Evolutionary conservation across 345 rosid species (phyloP).

Genomic region (Acer saccharum): DNA sequence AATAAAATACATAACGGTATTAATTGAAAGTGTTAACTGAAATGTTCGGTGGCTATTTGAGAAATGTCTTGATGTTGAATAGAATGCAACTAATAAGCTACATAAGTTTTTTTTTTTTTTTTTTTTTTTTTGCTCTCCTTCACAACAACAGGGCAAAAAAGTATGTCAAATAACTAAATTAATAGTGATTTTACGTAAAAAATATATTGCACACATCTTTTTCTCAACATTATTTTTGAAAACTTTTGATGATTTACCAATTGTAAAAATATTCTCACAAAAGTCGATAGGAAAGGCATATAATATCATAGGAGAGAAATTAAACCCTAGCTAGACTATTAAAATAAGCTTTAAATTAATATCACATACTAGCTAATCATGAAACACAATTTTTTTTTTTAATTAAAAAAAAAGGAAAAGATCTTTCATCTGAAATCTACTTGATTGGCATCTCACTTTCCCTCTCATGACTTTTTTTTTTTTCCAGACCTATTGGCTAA

Average conservation of each 20-base stretch:
- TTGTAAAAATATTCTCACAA: constrained; percentile 13
- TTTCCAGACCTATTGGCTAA: constrained; percentile 14
- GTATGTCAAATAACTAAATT: too few species aligned
- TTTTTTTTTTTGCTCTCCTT: too few species aligned
- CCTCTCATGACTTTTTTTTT: constrained; percentile 22
- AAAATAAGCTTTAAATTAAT: constrained; percentile 10
- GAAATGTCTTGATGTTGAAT: too few species aligned
- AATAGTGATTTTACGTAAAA: too few species aligned
- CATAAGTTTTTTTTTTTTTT: too few species aligned
- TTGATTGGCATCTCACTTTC: constrained; percentile 17
- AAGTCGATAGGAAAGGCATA: constrained; percentile 2
- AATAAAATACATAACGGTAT: too few species aligned
- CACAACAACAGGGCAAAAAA: too few species aligned
- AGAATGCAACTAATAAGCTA: too few species aligned
- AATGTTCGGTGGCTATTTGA: too few species aligned
- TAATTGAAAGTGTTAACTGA: too few species aligned
- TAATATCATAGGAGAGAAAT: neutral
- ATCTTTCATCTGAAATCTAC: constrained; percentile 20
- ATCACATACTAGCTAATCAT: constrained; percentile 22
- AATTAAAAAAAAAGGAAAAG: constrained; percentile 8
- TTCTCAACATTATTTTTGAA: neutral
- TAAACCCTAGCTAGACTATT: neutral
- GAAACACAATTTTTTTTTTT: constrained; percentile 12
- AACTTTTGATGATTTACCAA: neutral
- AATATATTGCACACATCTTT: neutral